Evolutionary conservation across 2,329 filamentous ascomycete genomes (phyloP).

Genomic region (Aaosphaeria arxii): DNA sequence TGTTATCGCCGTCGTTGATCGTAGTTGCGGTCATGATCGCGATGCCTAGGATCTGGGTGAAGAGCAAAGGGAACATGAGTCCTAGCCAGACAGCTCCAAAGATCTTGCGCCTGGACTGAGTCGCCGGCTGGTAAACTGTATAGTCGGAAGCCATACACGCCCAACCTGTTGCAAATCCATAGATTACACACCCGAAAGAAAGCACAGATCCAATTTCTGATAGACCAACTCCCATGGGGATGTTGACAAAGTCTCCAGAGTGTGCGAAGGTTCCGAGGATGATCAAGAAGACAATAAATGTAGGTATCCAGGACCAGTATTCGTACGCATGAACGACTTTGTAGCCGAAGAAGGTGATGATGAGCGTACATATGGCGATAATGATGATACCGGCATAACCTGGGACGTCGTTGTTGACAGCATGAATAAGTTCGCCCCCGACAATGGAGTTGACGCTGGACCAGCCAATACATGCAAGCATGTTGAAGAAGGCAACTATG

Average conservation of each 20-base stretch:
- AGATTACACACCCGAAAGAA: conserved; percentile 64
- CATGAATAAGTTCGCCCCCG: conserved; percentile 72
- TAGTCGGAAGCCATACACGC: conserved; percentile 74
- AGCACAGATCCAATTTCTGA: conserved; percentile 62
- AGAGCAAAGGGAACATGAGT: conserved; percentile 67
- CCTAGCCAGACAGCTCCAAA: conserved; percentile 69
- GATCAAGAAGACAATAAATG: conserved; percentile 70
- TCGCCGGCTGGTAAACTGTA: conserved; percentile 71
- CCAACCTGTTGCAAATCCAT: conserved; percentile 71
- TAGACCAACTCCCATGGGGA: conserved; percentile 58
- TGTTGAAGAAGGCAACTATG: conserved; percentile 65
- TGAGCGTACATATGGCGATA: conserved; percentile 65
- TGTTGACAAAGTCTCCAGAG: conserved; percentile 61
- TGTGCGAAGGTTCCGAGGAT: conserved; percentile 66
- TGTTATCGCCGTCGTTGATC: conserved; percentile 52
- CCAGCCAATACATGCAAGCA: conserved; percentile 72
- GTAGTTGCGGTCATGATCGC: conserved; percentile 65
- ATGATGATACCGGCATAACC: conserved; percentile 73
- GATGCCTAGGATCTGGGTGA: conserved; percentile 70
- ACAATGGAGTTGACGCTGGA: conserved; percentile 76
- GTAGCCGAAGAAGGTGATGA: conserved; percentile 73
- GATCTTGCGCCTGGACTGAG: conserved; percentile 58
- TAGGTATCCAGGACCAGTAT: conserved; percentile 71
- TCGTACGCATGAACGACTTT: conserved; percentile 75
- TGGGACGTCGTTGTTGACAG: conserved; percentile 67